Percentiles rank a stretch among this genome's conserved stretches.
Conservation (phyloP, 2,329 filamentous ascomycete genomes). For the Cladophialophora psammophila region DNA sequence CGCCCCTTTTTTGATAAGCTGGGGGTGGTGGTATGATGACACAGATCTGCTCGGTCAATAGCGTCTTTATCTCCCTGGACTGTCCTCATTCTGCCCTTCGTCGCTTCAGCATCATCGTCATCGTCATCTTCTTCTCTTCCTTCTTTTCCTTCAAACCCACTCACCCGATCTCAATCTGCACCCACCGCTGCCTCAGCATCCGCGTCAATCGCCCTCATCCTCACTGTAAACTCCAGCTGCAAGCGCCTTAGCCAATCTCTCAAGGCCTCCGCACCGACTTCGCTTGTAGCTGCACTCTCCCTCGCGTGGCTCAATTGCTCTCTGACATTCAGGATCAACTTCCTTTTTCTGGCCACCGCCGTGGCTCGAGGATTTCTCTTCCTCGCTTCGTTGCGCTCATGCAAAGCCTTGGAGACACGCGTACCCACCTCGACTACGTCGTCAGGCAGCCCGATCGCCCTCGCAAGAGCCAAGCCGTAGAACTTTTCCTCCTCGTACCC, state of each 20-base stretch:
- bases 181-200: constrained; percentile 34
- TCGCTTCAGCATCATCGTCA: no score
- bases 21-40: not conserved
- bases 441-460: constrained; percentile 74
- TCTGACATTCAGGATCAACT: constrained; percentile 74
- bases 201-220: constrained; percentile 72
- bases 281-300: constrained; percentile 45
- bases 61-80: not conserved
- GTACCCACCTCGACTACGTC: constrained; percentile 73
- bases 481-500: constrained; percentile 74
- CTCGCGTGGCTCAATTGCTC: constrained; percentile 75
- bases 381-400: constrained; percentile 63
- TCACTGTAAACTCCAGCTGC: constrained; percentile 75
- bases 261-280: constrained; percentile 70
- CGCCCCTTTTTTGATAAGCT: not conserved
- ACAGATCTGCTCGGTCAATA: not conserved
- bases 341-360: constrained; percentile 69
- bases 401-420: constrained; percentile 68
- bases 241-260: constrained; percentile 69
- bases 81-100: not conserved
- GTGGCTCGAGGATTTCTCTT: constrained; percentile 66
- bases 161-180: not conserved
- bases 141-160: not conserved
- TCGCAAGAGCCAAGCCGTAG: constrained; percentile 85
- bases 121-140: not conserved